Percentiles rank a stretch among this genome's conserved stretches.
These are phyloP conservation scores for Gillenia trifoliata DNA, from an alignment of 306 rosid species.

Conservation along the genomic window DNA sequence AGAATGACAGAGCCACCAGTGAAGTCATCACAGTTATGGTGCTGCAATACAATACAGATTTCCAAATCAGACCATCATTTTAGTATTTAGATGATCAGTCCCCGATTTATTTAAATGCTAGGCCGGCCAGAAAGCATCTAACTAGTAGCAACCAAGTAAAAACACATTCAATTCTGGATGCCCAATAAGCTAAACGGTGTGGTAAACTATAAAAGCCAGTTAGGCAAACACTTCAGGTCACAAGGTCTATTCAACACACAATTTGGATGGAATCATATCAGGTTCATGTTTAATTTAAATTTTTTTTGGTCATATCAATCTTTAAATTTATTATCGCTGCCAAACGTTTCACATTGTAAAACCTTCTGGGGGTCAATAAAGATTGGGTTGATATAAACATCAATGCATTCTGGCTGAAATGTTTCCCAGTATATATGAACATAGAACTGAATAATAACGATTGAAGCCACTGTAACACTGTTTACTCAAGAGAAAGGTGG, in stretches of 20 bases:
- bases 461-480: neutral
- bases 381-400: neutral
- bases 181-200: neutral
- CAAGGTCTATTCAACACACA: neutral
- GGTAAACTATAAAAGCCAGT: neutral
- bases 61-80: neutral
- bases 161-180: no score
- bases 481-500: neutral
- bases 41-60: slow-evolving; percentile 40
- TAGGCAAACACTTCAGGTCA: neutral
- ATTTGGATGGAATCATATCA: neutral
- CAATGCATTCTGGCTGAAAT: neutral
- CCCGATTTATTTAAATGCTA: neutral
- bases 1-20: slow-evolving; percentile 85
- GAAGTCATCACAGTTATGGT: slow-evolving; percentile 98
- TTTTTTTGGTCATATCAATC: no score
- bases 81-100: neutral
- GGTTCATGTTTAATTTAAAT: neutral
- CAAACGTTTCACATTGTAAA: neutral
- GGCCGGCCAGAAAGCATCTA: neutral
- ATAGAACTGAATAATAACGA: neutral
- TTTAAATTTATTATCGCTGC: neutral
- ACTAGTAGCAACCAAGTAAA: neutral
- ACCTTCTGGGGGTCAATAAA: neutral
- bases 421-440: neutral